phyloP scores from a whole-genome alignment of 768 basidiomycete genomes.

The Pisolithus orientalis region DNA sequence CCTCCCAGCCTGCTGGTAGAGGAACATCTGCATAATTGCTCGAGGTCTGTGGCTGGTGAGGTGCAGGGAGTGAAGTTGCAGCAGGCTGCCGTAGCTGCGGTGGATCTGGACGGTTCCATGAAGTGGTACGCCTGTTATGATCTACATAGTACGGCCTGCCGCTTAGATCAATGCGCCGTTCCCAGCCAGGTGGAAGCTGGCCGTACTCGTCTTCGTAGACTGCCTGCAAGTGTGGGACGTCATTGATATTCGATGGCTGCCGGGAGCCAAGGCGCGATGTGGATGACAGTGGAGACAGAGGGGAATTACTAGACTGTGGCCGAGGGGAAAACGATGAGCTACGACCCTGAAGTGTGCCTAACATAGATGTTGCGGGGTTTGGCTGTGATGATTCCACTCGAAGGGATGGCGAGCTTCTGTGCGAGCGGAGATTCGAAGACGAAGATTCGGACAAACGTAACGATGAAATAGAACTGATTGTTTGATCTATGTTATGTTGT shows the following conservation, averaged over 20 bases:
- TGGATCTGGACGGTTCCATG: conserved; percentile 59
- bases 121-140: conserved; percentile 74
- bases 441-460: conserved; percentile 11
- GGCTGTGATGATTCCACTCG: conserved; percentile 15
- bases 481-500: conserved; percentile 10
- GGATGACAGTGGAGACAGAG: conserved; percentile 5
- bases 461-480: conserved; percentile 9
- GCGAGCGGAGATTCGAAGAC: conserved; percentile 8
- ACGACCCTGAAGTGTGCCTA: conserved; percentile 8
- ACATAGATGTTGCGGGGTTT: conserved; percentile 14
- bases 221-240: conserved; percentile 3
- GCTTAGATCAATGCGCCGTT: conserved; percentile 61
- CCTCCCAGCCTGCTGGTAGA: conserved; percentile 88
- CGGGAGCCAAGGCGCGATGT: conserved; percentile 6
- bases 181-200: conserved; percentile 76
- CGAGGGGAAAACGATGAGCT: conserved; percentile 5
- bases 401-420: conserved; percentile 20
- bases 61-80: conserved; percentile 9
- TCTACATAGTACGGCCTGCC: conserved; percentile 83
- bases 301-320: conserved; percentile 13
- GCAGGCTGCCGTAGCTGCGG: conserved; percentile 13
- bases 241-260: conserved; percentile 1
- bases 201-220: conserved; percentile 52
- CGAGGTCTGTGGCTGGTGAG: conserved; percentile 21
- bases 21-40: conserved; percentile 54